A percentile compares a stretch with the other conserved stretches of the same genome.
Conservation (phyloP, 1,284 basidiomycete species). For the Ceratorhiza oryzae-sativae region DNA sequence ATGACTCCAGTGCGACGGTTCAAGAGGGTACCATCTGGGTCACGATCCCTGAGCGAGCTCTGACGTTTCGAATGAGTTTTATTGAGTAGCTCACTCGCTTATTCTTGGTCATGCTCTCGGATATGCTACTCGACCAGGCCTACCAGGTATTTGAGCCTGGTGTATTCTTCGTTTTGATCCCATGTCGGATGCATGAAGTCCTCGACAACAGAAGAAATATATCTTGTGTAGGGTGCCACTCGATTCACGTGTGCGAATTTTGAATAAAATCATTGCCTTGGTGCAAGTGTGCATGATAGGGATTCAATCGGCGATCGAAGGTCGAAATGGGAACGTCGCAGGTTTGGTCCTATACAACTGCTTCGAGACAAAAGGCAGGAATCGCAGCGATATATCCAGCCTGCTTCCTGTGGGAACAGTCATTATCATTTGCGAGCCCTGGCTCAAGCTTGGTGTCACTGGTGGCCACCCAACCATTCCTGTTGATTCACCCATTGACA, state of each 20-base stretch:
- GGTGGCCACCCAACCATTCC: constrained; percentile 46
- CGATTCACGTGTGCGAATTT: not conserved
- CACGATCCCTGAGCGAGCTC: too few relatives aligned
- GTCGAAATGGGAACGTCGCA: constrained; percentile 47
- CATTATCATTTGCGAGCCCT: constrained; percentile 51
- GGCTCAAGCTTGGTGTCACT: constrained; percentile 46
- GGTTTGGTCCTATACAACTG: constrained; percentile 49
- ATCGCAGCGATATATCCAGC: constrained; percentile 45
- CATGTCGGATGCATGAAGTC: too few relatives aligned
- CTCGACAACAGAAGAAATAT: not conserved
- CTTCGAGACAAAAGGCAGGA: constrained; percentile 44
- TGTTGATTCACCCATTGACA: constrained; percentile 50
- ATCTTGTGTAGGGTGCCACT: not conserved
- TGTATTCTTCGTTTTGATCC: not conserved
- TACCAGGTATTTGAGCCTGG: not conserved
- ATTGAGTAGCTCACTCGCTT: not conserved
- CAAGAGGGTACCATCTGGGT: not conserved
- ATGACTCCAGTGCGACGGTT: not conserved
- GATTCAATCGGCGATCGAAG: constrained; percentile 46
- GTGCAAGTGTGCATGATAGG: constrained; percentile 33
- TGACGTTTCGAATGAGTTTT: not conserved
- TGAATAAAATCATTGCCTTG: not conserved
- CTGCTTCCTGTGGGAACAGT: constrained; percentile 49
- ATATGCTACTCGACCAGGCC: not conserved
- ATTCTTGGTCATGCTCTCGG: not conserved